phyloP scores from a whole-genome alignment of 1,284 basidiomycete species.

The Sanghuangporus baumii region DNA sequence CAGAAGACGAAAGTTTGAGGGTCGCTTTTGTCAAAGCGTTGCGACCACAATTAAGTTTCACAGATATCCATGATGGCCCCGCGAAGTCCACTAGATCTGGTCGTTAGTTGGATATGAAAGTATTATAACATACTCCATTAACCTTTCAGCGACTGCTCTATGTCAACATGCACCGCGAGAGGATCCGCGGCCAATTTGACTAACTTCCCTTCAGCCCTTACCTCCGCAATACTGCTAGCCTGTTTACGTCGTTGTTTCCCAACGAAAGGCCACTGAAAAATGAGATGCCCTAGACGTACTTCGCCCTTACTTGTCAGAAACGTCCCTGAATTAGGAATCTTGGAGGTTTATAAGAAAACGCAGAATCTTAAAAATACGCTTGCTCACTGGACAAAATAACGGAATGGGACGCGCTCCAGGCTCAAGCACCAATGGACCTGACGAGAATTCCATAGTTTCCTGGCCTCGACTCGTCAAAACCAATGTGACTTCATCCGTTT shows the following conservation, averaged over 20 bases:
- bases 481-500: conserved; percentile 46
- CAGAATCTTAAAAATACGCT: neutral
- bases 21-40: conserved; percentile 51
- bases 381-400: conserved; percentile 64
- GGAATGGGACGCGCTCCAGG: conserved; percentile 52
- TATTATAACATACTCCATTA: conserved; percentile 19
- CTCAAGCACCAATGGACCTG: conserved; percentile 32
- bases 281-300: conserved; percentile 6
- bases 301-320: conserved; percentile 3
- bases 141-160: conserved; percentile 55
- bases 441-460: conserved; percentile 46
- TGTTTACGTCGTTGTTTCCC: conserved; percentile 3
- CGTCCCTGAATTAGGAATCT: conserved; percentile 9
- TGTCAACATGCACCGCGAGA: conserved; percentile 3
- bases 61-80: conserved; percentile 43
- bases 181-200: conserved; percentile 13
- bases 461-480: conserved; percentile 50
- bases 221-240: neutral
- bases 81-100: conserved; percentile 59
- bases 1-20: conserved; percentile 48
- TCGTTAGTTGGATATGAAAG: conserved; percentile 8
- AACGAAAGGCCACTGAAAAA: conserved; percentile 10
- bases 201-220: neutral
- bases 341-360: neutral
- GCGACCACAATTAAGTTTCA: conserved; percentile 58